Evolutionary conservation across 306 rosid species (phyloP), one percentile per base, ranked within the genome.

Genomic region (Urtica urens): DNA sequence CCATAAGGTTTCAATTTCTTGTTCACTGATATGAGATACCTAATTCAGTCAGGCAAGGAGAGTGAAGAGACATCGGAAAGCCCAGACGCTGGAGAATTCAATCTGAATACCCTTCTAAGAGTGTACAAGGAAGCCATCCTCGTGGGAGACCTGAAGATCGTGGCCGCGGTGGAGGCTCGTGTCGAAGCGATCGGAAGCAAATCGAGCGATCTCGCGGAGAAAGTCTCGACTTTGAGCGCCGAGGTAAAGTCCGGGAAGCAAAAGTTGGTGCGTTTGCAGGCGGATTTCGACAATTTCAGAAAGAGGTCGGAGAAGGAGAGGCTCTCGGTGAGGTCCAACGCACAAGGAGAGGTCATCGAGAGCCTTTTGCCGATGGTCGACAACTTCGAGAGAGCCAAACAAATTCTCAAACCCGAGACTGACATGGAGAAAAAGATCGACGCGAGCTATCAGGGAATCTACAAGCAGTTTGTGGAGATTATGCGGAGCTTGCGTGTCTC

Each of bases 231-330:
- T 58, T 43, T 80, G 28, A 72, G 73, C 0, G 70, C 69, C 2
- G 87, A 85, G 42, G 74, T 77, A 54, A 67, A 72, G 16, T 67
- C 78, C 60, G 81, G 81, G 53, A 90, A 85, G 76, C 74, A 79
- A 66, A 78, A 69, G 63, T 51, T 42, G 49, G 52, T 81, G 30
- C 84, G 95, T 7, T 49, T 85, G 28, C 99, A 90, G 60, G 95
- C 99, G 17, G 94, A 90, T 65, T 85, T 90, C 79, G 95, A 90
- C 47, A 90, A 90, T 64, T 90, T 76, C 38, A 79, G 95, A 60
- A 90, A 81, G 75, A 74, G 68, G 68, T 13, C 59, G 11, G 95
- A 85, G 49, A 90, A 85, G 68, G 94, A 81, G 23, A 71, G 63
- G 54, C 69, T 60, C 37, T 64, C 40, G 0, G 64, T 73, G 42